Evolutionary conservation across 2,329 filamentous ascomycete species (phyloP), one percentile per base, ranked within the genome.

Genomic region (Mariannaea elegans): DNA sequence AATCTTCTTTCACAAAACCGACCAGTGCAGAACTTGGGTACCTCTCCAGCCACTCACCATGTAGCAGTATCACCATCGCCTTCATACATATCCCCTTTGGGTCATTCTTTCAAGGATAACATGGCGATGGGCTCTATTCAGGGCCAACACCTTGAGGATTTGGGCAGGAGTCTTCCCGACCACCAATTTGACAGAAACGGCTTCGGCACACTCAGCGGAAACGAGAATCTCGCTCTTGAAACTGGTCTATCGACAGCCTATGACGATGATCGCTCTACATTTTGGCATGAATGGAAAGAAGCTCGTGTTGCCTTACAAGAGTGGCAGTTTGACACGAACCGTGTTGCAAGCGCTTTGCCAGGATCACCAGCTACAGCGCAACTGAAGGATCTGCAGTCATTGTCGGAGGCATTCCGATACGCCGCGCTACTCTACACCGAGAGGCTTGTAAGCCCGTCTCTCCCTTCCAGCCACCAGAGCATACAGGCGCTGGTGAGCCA

Each of bases 381-480:
- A 73, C 78, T 91, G 2, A 82, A 87, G 19, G 93, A 96, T 64
- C 82, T 97, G 10, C 84, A 88, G 31, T 91, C 93, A 69, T 90
- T 97, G 49, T 96, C 92, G 18, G 93, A 97, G 75, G 91, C 91
- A 10, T 97, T 97, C 82, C 91, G 94, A 16, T 93, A 95, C 75
- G 89, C 93, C 0, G 94, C 93, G 0, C 83, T 97, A 31, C 84
- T 97, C 10, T 97, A 97, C 79, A 94, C 91, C 9, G 93, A 97
- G 78, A 90, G 94, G 4, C 86, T 97, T 21, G 93, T 91, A 2
- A 88, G 90, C 65, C 94, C 93, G 0, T 84, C 86, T 56, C 80
- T 92, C 2, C 87, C 92, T 2, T 91, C 91, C 0, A 85, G 84
- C 14, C 86, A 94, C 71, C 86, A 87, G 67, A 91, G 90, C 72